Evolutionary conservation across 2,329 filamentous ascomycete species (phyloP), one percentile per base, ranked within the genome.

Genomic region (Penicillium sp.): DNA sequence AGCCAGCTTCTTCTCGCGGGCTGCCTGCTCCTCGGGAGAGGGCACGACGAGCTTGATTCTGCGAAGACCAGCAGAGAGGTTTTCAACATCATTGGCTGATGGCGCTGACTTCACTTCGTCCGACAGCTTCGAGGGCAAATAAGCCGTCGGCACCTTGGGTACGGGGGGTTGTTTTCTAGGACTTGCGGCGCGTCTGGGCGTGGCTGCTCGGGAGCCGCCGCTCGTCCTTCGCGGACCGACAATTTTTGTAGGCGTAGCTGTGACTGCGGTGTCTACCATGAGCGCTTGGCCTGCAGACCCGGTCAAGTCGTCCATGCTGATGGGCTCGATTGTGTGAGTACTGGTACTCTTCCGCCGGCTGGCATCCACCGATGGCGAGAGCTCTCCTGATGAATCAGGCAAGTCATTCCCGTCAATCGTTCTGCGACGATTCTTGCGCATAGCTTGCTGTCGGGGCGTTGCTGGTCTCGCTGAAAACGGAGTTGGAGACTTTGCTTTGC

Each of bases 141-240:
- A 75, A 46, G 65, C 66, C 10, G 76, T 74, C 24, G 81, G 74
- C 9, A 78, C 72, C 16, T 76, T 75, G 4, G 78, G 74, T 11
- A 79, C 75, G 7, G 79, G 73, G 14, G 78, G 77, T 6, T 73
- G 70, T 58, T 75, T 79, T 56, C 68, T 70, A 1, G 75, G 72
- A 46, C 72, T 75, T 33, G 69, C 63, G 18, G 69, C 64, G 37
- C 70, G 65, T 56, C 77, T 80, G 3, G 74, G 65, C 1, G 72
- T 72, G 22, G 72, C 72, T 41, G 68, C 80, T 33, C 79, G 82
- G 10, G 78, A 68, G 19, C 79, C 78, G n/a, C 79, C 79, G 53
- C 88, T 83, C 2, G 82, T 80, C 74, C 89, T 92, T 69, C 85
- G 89, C 4, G 84, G 78, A 10, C 81, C 77, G 10, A 87, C 73